Percentiles rank a stretch among this genome's conserved stretches.
These are phyloP conservation scores for Epichloe coenophiala DNA, from an alignment of 2,329 filamentous ascomycete species.

Conservation along the genomic window DNA sequence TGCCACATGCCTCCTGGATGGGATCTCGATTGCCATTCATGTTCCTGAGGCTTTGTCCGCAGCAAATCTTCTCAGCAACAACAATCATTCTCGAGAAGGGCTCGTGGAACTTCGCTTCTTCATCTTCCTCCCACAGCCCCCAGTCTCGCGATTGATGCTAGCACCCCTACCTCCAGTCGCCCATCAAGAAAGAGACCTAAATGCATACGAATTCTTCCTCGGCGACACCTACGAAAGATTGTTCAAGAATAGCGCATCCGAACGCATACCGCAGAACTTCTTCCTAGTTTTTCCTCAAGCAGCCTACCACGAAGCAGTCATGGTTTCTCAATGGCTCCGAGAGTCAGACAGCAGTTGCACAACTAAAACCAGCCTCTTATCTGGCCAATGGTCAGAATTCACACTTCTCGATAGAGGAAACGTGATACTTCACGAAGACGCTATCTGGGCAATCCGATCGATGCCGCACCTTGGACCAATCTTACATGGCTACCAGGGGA, in stretches of 20 bases:
- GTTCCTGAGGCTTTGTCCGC: not conserved
- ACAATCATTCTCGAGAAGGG: not conserved
- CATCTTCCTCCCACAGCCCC: conserved; percentile 20
- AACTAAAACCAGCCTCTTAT: conserved; percentile 25
- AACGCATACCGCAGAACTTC: conserved; percentile 18
- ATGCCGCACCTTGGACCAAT: conserved; percentile 25
- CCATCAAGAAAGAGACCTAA: conserved; percentile 1
- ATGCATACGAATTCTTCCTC: conserved; percentile 17
- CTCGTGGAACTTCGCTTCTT: conserved; percentile 20
- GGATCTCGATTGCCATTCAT: conserved; percentile 24
- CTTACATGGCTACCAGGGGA: conserved; percentile 15
- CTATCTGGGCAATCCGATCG: conserved; percentile 21
- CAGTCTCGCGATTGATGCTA: conserved; percentile 11
- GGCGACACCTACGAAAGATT: conserved; percentile 20
- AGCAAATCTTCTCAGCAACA: not conserved
- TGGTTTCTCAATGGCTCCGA: conserved; percentile 32
- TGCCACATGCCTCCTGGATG: conserved; percentile 17
- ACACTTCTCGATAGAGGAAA: conserved; percentile 13
- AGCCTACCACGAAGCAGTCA: conserved; percentile 18
- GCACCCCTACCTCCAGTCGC: conserved; percentile 9
- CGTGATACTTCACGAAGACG: conserved; percentile 33
- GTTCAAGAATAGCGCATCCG: conserved; percentile 7
- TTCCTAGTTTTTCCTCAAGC: conserved; percentile 36
- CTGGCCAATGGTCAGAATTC: conserved; percentile 37
- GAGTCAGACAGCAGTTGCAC: conserved; percentile 24